Conservation (phyloP, 176 grass and related monocot genomes). For the Zea luxurians region DNA sequence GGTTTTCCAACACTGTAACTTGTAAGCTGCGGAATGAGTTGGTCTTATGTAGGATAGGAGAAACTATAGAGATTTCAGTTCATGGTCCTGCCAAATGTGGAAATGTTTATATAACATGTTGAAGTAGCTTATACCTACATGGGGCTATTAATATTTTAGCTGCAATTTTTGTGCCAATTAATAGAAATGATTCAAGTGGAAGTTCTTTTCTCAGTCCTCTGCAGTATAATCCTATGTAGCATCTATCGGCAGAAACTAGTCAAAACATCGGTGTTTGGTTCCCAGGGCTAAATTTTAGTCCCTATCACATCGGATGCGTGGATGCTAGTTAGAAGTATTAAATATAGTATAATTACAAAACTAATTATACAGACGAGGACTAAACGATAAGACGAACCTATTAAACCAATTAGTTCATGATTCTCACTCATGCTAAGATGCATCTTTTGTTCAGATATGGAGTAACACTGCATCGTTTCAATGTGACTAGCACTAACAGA, state of each 20-base stretch:
- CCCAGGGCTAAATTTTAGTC: no score
- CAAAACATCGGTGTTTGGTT: constrained; percentile 2
- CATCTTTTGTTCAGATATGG: constrained; percentile 18
- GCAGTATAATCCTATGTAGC: not conserved
- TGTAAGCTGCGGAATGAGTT: not conserved
- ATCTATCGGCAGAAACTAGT: not conserved
- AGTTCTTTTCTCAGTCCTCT: not conserved
- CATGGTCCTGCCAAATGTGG: not conserved
- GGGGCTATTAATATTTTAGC: not conserved
- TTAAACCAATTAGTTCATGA: no score
- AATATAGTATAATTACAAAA: no score
- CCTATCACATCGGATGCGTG: no score
- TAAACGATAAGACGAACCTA: no score
- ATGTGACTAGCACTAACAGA: constrained; percentile 4
- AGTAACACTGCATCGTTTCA: constrained; percentile 24
- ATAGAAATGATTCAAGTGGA: constrained; percentile 5
- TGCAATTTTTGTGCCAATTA: not conserved
- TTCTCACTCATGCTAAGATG: not conserved
- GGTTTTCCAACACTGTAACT: not conserved
- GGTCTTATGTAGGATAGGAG: not conserved
- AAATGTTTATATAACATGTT: not conserved
- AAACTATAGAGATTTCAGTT: not conserved
- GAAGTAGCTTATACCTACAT: not conserved
- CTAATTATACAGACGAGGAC: no score
- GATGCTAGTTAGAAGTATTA: no score